Conservation (phyloP, 345 rosid species). For the Moringa oleifera region DNA sequence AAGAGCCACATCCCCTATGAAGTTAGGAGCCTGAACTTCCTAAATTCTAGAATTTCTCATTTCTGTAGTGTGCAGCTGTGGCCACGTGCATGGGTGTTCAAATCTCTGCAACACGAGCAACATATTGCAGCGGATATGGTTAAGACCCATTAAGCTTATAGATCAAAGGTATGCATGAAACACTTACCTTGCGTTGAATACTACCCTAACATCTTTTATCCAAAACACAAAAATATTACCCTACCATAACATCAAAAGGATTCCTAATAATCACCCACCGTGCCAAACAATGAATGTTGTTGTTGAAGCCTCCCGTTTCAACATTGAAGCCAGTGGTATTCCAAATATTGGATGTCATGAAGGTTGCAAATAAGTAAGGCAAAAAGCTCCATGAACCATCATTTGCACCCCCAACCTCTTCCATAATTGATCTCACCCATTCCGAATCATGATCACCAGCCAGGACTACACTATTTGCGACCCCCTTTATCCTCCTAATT, state of each 20-base stretch:
- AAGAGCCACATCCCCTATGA: not conserved
- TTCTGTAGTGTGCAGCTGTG: too few species aligned
- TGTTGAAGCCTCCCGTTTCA: slow-evolving; percentile 93
- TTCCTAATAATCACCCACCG: slow-evolving; percentile 57
- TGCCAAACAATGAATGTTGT: slow-evolving; percentile 93
- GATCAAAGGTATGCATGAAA: too few species aligned
- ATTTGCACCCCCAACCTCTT: slow-evolving; percentile 90
- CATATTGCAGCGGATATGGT: not conserved
- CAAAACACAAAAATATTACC: too few species aligned
- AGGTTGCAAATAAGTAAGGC: slow-evolving; percentile 83
- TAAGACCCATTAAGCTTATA: too few species aligned
- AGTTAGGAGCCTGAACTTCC: not conserved
- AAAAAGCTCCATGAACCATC: slow-evolving; percentile 92
- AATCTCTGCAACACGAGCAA: not conserved
- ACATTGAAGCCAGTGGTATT: slow-evolving; percentile 83
- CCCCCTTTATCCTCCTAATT: slow-evolving; percentile 72
- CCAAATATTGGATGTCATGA: slow-evolving; percentile 92
- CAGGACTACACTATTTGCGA: slow-evolving; percentile 57
- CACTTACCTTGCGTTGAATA: too few species aligned
- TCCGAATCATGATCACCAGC: slow-evolving; percentile 88
- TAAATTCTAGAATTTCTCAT: too few species aligned
- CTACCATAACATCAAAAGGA: too few species aligned
- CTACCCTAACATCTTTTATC: too few species aligned
- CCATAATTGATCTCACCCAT: slow-evolving; percentile 84
- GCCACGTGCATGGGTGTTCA: not conserved